Base-by-base conservation (phyloP, 2,329 filamentous ascomycete species). In the Aspergillus pseudotamarii region DNA sequence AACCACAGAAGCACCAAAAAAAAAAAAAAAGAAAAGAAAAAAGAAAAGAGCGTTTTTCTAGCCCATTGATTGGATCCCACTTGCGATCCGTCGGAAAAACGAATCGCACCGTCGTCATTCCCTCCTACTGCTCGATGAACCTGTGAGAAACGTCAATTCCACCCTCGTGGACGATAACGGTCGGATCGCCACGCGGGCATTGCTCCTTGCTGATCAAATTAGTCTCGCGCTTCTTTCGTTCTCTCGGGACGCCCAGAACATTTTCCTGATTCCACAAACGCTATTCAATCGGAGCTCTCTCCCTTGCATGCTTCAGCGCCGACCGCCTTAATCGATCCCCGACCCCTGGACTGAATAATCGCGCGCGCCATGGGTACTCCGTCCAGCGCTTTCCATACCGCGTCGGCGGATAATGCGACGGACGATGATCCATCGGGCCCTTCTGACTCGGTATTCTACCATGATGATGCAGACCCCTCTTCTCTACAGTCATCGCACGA, bases 351-450 rank as follows among this genome's bases (percentile, higher is more conserved):
- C 58, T 59, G 45, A 14, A 46, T 14, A 23, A 62, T 66, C 41
- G 58, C 57, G 66, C 64, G 45, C 61, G 51, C 28, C 64, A 76
- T 76, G 74, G 68, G 72, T 41, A 67, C 71, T 57, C 54, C 66
- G 32, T 64, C 68, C 36, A 68, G 66, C 57, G 61, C 71, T 60
- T 69, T 70, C 41, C 60, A 57, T 53, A 38, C 66, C 60, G 53
- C 59, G 64, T 65, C 70, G 58, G 69, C 66, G 38, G 73, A 75
- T 28, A 62, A 65, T 58, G 66, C 67, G 57, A 72, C 67, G 63
- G 74, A 75, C 57, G 73, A 76, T 41, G 74, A 76, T 62, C 66
- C 69, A 38, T 63, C 67, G 19, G 58, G 68, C 46, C 64, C 62
- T 9, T 64, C 69, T 28, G 69, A 70, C 36, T 64, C 67, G 14